Base-by-base conservation (phyloP, 257 asterid species). In the Petunia secreta region DNA sequence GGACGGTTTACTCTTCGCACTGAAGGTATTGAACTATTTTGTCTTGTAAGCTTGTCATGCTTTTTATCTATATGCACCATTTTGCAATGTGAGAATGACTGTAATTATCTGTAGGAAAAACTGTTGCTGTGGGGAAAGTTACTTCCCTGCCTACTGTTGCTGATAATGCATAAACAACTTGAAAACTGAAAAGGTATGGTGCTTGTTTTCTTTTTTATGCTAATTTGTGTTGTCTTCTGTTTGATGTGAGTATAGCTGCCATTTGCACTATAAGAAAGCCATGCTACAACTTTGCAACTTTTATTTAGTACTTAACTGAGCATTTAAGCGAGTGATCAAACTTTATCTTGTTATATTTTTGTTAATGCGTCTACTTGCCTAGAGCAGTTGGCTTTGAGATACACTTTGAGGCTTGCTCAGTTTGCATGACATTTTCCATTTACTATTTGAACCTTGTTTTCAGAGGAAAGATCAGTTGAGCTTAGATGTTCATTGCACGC, bases 1-100 rank as follows among this genome's bases (percentile, higher is more conserved):
- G 99, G 99, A 55, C 87, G 98, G 83, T 96, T 96, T 85, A 94
- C 98, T 75, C 98, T 96, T 77, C 97, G 99, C 57, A 89, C 93
- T 6, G 98, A 94, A 92, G 99, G 99, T 91, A 75, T 74, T 78
- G 44, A n/a, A 60, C 48, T 53, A 64, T 78, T 59, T 76, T 13
- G 40, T 80, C 63, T 64, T 75, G 53, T 58, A 60, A 13, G n/a
- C 9, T n/a, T 44, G 68, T 5, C 69, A 40, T 82, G 71, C 68
- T 85, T 41, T 9, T 69, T 8, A 2, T 41, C 57, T 50, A 81
- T 59, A 79, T 64, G 37, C 44, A 25, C 63, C 16, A 25, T 43
- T 52, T 63, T 16, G 44, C 1, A 25, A 44, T 71, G 44, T 58
- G 16, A 40, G 25, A 9, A 44, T 39, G 63, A n/a, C 11, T 78